Percentiles rank a stretch among this genome's conserved stretches.
Evolutionary conservation across 768 basidiomycete species (phyloP).

Genomic region (Lentinula edodes): DNA sequence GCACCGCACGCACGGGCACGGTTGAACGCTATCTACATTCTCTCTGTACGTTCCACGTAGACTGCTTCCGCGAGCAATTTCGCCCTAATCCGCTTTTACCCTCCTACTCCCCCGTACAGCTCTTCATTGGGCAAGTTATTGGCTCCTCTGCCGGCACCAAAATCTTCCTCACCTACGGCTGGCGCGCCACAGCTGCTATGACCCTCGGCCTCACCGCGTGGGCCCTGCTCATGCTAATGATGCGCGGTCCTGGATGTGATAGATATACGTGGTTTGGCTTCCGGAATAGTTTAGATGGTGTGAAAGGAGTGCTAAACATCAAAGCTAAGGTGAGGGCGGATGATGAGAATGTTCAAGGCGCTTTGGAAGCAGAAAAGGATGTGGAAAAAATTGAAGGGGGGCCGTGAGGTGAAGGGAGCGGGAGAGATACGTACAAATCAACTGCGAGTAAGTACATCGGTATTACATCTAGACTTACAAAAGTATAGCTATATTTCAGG

Average conservation of each 20-base stretch:
- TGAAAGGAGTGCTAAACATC: too few relatives aligned
- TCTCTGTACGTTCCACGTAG: slow-evolving; percentile 9
- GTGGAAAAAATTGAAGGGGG: too few relatives aligned
- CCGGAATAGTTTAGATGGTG: slow-evolving; percentile 17
- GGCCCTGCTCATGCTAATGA: slow-evolving; percentile 35
- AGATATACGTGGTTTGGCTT: slow-evolving; percentile 31
- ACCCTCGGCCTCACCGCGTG: slow-evolving; percentile 38
- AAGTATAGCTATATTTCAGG: too few relatives aligned
- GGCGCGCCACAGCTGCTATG: slow-evolving; percentile 42
- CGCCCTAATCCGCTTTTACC: background rate
- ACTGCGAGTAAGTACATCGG: too few relatives aligned
- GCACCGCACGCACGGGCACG: slow-evolving; percentile 14
- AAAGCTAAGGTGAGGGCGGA: too few relatives aligned
- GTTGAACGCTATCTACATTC: slow-evolving; percentile 51
- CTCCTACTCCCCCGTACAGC: slow-evolving; percentile 14
- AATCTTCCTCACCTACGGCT: slow-evolving; percentile 47
- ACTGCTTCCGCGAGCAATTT: background rate
- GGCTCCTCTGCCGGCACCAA: slow-evolving; percentile 51
- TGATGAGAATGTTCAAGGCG: too few relatives aligned
- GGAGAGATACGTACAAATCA: too few relatives aligned
- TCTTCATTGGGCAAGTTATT: slow-evolving; percentile 56
- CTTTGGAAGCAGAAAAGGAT: too few relatives aligned
- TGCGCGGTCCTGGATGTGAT: slow-evolving; percentile 44
- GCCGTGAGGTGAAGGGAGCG: too few relatives aligned
- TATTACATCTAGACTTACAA: too few relatives aligned